These are phyloP conservation scores for Hanseniaspora clermontiae DNA, from an alignment of 805 yeast species.

Conservation along the genomic window DNA sequence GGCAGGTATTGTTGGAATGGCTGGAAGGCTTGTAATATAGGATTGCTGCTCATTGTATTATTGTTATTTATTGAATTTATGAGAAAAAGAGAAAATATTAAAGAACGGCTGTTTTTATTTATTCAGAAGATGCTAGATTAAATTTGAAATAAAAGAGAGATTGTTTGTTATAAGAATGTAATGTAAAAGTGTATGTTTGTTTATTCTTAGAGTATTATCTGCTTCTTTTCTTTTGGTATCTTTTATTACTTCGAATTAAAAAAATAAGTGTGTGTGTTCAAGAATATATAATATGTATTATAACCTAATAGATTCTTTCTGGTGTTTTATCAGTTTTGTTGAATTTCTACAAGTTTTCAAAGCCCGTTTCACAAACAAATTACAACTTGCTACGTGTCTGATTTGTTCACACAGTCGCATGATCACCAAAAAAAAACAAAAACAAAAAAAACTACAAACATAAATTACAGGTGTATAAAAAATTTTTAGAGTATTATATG, in stretches of 20 bases:
- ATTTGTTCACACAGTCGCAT: neutral
- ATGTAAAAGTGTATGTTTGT: neutral
- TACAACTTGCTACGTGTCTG: neutral
- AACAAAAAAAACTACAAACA: neutral
- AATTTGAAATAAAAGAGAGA: neutral
- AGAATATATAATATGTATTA: neutral
- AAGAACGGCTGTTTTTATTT: neutral
- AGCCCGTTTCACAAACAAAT: neutral
- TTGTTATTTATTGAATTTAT: neutral
- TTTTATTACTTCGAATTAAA: neutral
- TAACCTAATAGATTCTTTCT: neutral
- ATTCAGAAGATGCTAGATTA: too few relatives aligned
- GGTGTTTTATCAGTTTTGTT: neutral
- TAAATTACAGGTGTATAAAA: neutral
- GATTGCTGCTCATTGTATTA: constrained; percentile 25
- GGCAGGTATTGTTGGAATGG: constrained; percentile 83
- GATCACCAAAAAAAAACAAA: neutral
- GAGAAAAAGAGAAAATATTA: neutral
- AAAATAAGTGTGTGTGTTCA: neutral
- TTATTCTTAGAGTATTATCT: neutral
- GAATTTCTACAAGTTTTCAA: too few relatives aligned
- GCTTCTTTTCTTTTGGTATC: neutral
- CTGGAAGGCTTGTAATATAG: constrained; percentile 75
- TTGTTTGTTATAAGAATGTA: neutral
- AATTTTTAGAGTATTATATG: neutral